phyloP scores from a whole-genome alignment of 306 rosid species.

The Cucurbita pepo region DNA sequence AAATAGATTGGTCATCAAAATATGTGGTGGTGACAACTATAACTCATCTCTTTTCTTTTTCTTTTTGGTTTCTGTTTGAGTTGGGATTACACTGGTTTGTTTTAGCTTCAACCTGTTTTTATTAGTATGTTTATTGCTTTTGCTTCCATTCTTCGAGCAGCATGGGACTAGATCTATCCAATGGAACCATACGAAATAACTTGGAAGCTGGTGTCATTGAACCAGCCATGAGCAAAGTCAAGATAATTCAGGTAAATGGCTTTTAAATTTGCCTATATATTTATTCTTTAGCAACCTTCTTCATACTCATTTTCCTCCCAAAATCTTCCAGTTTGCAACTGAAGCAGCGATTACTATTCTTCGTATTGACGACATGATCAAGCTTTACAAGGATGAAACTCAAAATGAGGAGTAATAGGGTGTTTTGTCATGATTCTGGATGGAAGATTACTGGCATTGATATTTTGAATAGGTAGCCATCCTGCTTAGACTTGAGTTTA shows the following conservation, averaged over 20 bases:
- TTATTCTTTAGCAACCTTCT: neutral
- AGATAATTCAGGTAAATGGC: slow-evolving; percentile 67
- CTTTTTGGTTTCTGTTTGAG: neutral
- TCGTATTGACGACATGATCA: slow-evolving; percentile 97
- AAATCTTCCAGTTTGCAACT: slow-evolving; percentile 60
- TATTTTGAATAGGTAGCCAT: neutral
- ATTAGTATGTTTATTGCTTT: neutral
- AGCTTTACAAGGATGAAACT: slow-evolving; percentile 77
- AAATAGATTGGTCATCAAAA: neutral
- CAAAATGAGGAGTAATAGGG: slow-evolving; percentile 31
- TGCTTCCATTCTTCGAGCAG: slow-evolving; percentile 14
- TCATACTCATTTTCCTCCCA: neutral
- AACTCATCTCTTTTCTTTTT: neutral
- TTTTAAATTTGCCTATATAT: neutral
- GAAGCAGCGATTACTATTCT: slow-evolving; percentile 97
- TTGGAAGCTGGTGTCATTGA: slow-evolving; percentile 98
- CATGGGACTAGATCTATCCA: slow-evolving; percentile 83
- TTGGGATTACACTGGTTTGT: neutral
- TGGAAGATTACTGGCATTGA: neutral
- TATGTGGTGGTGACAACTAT: neutral
- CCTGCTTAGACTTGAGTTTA: neutral
- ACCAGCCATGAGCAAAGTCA: slow-evolving; percentile 98
- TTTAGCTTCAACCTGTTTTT: neutral
- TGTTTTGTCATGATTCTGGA: neutral
- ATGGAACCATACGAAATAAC: slow-evolving; percentile 72